Conservation (phyloP, 2,329 filamentous ascomycete genomes). For the Pseudocercospora eumusae region DNA sequence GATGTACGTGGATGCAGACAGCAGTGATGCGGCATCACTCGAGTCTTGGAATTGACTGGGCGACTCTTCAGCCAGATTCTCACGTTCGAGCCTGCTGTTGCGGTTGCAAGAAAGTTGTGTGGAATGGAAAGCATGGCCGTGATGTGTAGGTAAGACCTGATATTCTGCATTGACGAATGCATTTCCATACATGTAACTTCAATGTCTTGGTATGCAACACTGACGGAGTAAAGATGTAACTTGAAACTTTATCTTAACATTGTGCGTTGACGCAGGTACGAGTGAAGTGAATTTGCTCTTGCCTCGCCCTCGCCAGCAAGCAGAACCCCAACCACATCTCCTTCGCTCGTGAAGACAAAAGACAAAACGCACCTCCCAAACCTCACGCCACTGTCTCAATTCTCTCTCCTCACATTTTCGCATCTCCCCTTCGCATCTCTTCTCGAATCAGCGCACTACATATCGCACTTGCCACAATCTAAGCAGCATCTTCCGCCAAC, state of each 20-base stretch:
- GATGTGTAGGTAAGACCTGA: neutral
- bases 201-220: neutral
- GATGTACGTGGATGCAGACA: neutral
- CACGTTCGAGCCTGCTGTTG: neutral
- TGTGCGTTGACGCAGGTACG: neutral
- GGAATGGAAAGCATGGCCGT: neutral
- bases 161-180: neutral
- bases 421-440: conserved; percentile 14
- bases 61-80: neutral
- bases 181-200: neutral
- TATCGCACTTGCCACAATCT: neutral
- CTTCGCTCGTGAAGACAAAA: neutral
- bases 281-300: neutral
- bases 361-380: neutral
- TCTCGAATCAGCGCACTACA: neutral
- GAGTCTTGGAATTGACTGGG: neutral
- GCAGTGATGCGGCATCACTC: neutral
- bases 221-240: neutral
- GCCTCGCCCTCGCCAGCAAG: neutral
- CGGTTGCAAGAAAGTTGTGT: neutral
- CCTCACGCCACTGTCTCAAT: neutral
- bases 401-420: conserved; percentile 2
- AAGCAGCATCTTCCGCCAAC: neutral
- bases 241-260: neutral
- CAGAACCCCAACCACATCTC: neutral